Evolutionary conservation across 179 eudicot species (phyloP).

Genomic region (Silene noctiflora): DNA sequence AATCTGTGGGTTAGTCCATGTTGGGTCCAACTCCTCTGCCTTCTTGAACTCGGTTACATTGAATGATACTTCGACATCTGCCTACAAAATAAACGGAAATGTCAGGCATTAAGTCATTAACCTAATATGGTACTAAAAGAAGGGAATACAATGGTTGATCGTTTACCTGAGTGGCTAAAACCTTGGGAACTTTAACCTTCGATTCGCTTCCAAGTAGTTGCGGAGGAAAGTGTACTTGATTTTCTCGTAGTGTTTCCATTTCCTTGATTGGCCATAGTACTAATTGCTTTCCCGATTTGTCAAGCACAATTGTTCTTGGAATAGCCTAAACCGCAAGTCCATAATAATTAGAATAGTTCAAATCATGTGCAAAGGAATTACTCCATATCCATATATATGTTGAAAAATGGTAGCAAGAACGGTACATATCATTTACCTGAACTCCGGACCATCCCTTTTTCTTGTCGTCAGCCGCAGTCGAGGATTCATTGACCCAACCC

Average conservation of each 20-base stretch:
- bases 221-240: conserved; percentile 27
- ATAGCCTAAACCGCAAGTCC: conserved; percentile 33
- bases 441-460: conserved; percentile 48
- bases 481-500: conserved; percentile 51
- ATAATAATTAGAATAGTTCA: not conserved
- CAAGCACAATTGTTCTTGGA: conserved; percentile 58
- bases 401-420: not conserved
- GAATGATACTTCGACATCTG: conserved; percentile 62
- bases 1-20: conserved; percentile 48
- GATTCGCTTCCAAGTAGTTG: conserved; percentile 38
- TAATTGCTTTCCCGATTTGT: conserved; percentile 51
- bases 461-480: conserved; percentile 7
- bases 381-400: no score
- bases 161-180: conserved; percentile 56
- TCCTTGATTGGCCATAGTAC: conserved; percentile 70
- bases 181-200: conserved; percentile 32
- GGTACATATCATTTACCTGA: conserved; percentile 31
- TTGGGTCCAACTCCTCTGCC: conserved; percentile 45
- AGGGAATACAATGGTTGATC: not conserved
- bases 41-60: conserved; percentile 28
- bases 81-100: conserved; percentile 30
- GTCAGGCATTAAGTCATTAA: not conserved
- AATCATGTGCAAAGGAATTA: not conserved
- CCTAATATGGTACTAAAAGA: not conserved
- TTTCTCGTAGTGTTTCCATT: conserved; percentile 41